These are phyloP conservation scores for Xerocomus spinulosus DNA, from an alignment of 768 basidiomycete species.

Conservation along the genomic window DNA sequence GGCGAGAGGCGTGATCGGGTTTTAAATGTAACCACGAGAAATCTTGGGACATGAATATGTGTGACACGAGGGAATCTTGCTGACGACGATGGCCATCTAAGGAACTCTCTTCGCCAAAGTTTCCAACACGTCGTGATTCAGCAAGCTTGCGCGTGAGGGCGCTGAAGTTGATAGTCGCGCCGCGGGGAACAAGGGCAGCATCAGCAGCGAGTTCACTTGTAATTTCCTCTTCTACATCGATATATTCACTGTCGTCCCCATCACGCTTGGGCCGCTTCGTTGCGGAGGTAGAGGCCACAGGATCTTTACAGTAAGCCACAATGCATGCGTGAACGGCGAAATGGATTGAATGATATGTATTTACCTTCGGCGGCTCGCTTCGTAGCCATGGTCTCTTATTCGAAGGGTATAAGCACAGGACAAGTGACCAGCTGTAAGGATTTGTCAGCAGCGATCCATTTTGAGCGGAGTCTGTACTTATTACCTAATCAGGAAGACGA, in stretches of 20 bases:
- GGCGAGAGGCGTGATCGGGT: conserved; percentile 85
- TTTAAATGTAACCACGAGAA: conserved; percentile 86
- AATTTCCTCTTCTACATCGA: conserved; percentile 57
- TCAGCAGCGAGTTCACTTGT: conserved; percentile 30
- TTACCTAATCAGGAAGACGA: conserved; percentile 10
- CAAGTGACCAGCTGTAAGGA: neutral
- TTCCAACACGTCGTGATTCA: conserved; percentile 47
- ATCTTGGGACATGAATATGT: conserved; percentile 81
- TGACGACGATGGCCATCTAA: conserved; percentile 65
- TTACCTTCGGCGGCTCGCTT: conserved; percentile 41
- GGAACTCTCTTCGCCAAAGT: conserved; percentile 44
- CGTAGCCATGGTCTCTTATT: conserved; percentile 29
- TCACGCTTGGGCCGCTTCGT: conserved; percentile 41
- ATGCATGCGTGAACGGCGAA: neutral
- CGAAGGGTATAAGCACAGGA: neutral
- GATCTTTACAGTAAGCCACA: conserved; percentile 13
- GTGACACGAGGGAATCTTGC: conserved; percentile 72
- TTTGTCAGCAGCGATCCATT: conserved; percentile 28
- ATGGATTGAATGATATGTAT: neutral
- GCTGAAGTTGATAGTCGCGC: conserved; percentile 83
- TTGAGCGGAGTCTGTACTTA: conserved; percentile 32
- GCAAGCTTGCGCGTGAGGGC: conserved; percentile 78
- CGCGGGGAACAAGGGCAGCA: conserved; percentile 52
- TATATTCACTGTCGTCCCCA: conserved; percentile 52
- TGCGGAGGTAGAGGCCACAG: conserved; percentile 22